Evolutionary conservation across 2,329 filamentous ascomycete genomes (phyloP).

Genomic region (Coleophoma cylindrospora): DNA sequence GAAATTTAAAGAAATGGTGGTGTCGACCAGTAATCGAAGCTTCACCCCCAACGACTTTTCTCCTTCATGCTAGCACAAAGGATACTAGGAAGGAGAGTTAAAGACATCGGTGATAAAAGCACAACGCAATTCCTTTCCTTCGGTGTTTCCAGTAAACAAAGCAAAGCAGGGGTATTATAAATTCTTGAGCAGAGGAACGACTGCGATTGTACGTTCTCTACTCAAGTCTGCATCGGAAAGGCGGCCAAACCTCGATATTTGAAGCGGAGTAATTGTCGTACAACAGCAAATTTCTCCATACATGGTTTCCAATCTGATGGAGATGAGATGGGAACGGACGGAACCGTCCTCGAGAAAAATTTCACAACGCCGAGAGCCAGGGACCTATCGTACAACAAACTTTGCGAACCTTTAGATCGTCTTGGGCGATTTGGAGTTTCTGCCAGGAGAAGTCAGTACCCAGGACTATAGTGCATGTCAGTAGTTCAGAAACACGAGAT

Average conservation of each 20-base stretch:
- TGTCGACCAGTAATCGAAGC: conserved; percentile 23
- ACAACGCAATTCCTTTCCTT: conserved; percentile 27
- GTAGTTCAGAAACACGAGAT: conserved; percentile 10
- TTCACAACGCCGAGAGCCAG: conserved; percentile 21
- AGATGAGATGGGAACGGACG: conserved; percentile 15
- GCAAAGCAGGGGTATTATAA: conserved; percentile 30
- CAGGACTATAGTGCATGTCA: conserved; percentile 10
- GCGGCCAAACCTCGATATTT: conserved; percentile 38
- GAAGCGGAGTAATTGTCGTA: conserved; percentile 30
- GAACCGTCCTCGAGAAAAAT: conserved; percentile 26
- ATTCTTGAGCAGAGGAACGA: conserved; percentile 28
- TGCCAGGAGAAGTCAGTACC: conserved; percentile 22
- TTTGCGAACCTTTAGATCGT: conserved; percentile 39
- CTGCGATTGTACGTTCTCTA: conserved; percentile 10
- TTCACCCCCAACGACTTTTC: conserved; percentile 7
- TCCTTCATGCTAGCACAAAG: too few species aligned
- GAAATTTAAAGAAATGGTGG: conserved; percentile 22
- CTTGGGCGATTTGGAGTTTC: conserved; percentile 46
- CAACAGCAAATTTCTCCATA: conserved; percentile 18
- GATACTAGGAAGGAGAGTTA: conserved; percentile 2
- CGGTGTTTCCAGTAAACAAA: conserved; percentile 14
- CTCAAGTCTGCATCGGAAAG: conserved; percentile 33
- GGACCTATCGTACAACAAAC: conserved; percentile 19
- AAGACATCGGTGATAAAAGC: conserved; percentile 16
- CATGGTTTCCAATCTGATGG: conserved; percentile 31